Conservation (phyloP, 306 rosid genomes). For the Nissolia schottii region DNA sequence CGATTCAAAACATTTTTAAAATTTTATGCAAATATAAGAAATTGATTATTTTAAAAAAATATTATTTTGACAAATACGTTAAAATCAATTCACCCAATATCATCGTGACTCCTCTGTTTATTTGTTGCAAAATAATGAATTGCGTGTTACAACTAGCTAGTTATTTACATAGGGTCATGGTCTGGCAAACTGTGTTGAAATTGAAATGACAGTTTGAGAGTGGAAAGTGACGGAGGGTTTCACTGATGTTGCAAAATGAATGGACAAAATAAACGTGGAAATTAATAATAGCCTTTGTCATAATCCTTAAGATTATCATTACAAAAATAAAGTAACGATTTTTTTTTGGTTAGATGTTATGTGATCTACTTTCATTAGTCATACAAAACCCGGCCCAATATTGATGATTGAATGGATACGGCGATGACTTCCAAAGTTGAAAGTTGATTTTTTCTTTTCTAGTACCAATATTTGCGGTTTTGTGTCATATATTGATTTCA, state of each 20-base stretch:
- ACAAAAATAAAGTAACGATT: too few species aligned
- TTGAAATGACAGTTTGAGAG: constrained; percentile 11
- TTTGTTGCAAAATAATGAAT: background rate
- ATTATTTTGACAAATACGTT: too few species aligned
- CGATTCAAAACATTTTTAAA: too few species aligned
- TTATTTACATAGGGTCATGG: constrained; percentile 2
- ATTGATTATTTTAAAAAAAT: too few species aligned
- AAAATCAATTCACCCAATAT: too few species aligned
- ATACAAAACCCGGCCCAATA: background rate
- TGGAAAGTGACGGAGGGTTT: constrained; percentile 22
- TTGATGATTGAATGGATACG: background rate
- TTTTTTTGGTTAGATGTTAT: too few species aligned
- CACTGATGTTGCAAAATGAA: background rate
- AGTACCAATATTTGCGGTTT: too few species aligned
- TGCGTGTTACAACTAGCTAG: background rate
- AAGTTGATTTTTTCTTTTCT: too few species aligned
- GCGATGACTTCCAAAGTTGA: background rate
- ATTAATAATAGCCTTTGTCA: background rate
- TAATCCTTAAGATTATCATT: background rate
- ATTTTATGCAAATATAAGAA: too few species aligned
- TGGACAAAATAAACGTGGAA: constrained; percentile 3
- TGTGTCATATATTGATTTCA: too few species aligned
- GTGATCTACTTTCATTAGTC: background rate
- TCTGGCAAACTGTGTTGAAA: constrained; percentile 23
- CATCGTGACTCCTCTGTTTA: background rate